These are phyloP conservation scores for Penicillium salamii DNA, from an alignment of 495 filamentous ascomycete species.

Conservation along the genomic window DNA sequence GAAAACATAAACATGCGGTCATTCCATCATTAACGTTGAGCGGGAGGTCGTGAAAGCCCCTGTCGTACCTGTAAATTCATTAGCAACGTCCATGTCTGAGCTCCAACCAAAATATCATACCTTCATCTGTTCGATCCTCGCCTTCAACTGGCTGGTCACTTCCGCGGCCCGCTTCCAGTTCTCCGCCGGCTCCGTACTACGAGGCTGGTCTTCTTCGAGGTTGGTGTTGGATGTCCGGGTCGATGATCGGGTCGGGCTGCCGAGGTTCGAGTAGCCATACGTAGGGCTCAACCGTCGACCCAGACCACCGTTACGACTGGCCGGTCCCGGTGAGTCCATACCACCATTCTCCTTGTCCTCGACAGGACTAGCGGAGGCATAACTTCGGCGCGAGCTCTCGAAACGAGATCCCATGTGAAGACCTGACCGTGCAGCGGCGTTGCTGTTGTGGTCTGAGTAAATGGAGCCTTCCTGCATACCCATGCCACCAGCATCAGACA, in stretches of 20 bases:
- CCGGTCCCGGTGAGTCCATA: conserved; percentile 38
- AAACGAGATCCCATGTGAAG: conserved; percentile 39
- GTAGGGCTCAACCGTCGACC: conserved; percentile 45
- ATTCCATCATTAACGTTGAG: conserved; percentile 38
- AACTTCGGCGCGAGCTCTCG: conserved; percentile 55
- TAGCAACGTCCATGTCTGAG: background rate
- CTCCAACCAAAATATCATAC: conserved; percentile 35
- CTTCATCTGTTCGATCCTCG: conserved; percentile 90
- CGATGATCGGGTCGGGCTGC: conserved; percentile 53
- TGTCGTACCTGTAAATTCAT: conserved; percentile 34
- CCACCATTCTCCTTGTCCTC: conserved; percentile 77
- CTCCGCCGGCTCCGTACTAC: conserved; percentile 63
- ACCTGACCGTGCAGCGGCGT: conserved; percentile 31
- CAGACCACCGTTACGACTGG: conserved; percentile 33
- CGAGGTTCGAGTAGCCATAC: conserved; percentile 51
- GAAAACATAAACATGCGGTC: conserved; percentile 23
- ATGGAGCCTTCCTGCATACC: conserved; percentile 35
- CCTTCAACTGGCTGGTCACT: conserved; percentile 95
- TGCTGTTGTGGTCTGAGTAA: conserved; percentile 37
- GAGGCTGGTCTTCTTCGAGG: conserved; percentile 35
- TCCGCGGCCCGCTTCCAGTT: conserved; percentile 99
- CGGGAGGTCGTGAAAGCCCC: conserved; percentile 41
- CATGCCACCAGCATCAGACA: conserved; percentile 33
- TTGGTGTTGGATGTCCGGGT: conserved; percentile 30
- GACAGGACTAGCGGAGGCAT: conserved; percentile 63